These are phyloP conservation scores for Suillus americanus DNA, from an alignment of 768 basidiomycete genomes.

Conservation along the genomic window DNA sequence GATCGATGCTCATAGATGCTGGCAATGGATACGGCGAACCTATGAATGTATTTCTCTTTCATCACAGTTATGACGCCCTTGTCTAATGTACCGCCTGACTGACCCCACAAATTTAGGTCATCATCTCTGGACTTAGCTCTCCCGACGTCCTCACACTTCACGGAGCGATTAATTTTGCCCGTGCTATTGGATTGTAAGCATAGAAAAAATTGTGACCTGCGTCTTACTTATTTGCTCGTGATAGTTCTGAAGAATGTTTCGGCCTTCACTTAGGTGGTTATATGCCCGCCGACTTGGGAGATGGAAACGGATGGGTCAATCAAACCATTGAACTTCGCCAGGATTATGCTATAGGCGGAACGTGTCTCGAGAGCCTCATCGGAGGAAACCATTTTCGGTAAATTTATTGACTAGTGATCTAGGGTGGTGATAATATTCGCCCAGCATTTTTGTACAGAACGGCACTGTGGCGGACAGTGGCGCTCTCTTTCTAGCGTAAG, in stretches of 20 bases:
- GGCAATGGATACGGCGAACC: constrained; percentile 41
- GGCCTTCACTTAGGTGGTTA: constrained; percentile 34
- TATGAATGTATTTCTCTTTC: constrained; percentile 37
- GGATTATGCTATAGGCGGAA: constrained; percentile 38
- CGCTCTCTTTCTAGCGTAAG: constrained; percentile 61
- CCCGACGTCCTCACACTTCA: constrained; percentile 51
- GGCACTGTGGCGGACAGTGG: constrained; percentile 48
- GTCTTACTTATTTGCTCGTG: constrained; percentile 10
- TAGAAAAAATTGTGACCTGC: neutral
- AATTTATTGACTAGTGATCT: neutral
- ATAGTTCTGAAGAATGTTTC: constrained; percentile 41
- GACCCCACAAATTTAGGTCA: constrained; percentile 39
- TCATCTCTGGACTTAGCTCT: constrained; percentile 66
- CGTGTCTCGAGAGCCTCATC: constrained; percentile 44
- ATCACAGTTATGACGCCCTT: neutral
- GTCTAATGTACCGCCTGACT: neutral
- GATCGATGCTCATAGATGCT: constrained; percentile 44
- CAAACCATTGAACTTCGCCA: constrained; percentile 46
- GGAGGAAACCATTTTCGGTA: constrained; percentile 53
- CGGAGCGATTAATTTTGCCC: constrained; percentile 60
- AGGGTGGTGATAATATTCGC: neutral
- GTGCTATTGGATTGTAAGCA: constrained; percentile 61
- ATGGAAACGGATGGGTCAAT: constrained; percentile 44
- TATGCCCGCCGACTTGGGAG: constrained; percentile 47
- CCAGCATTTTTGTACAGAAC: constrained; percentile 58